phyloP scores from a whole-genome alignment of 2,329 filamentous ascomycete species.

The Colletotrichum shisoi region DNA sequence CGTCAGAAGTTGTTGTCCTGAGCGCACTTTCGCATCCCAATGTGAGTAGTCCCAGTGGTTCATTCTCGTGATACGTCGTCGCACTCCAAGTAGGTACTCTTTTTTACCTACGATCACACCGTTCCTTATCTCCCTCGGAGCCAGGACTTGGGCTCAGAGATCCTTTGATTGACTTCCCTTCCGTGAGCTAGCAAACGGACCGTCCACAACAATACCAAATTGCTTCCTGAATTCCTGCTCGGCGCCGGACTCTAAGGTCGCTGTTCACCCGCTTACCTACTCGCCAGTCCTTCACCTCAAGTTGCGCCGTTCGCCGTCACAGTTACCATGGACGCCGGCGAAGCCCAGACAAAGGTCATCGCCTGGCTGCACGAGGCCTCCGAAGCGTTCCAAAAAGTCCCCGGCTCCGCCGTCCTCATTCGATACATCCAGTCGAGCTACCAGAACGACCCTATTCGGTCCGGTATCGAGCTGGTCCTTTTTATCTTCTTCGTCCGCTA shows the following conservation, averaged over 20 bases:
- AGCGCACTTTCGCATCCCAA: slow-evolving; percentile 9
- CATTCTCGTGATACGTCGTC: too few species aligned
- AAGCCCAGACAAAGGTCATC: slow-evolving; percentile 63
- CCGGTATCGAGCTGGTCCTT: slow-evolving; percentile 89
- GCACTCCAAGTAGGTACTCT: background rate
- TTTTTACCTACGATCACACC: background rate
- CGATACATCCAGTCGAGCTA: slow-evolving; percentile 97
- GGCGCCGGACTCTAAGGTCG: slow-evolving; percentile 1
- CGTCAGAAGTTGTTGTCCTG: slow-evolving; percentile 23
- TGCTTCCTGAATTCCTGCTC: slow-evolving; percentile 2
- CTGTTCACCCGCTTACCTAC: background rate
- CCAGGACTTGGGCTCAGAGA: background rate
- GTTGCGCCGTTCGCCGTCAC: background rate
- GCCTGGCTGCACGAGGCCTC: slow-evolving; percentile 62
- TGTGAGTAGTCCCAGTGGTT: background rate
- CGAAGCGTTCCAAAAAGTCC: slow-evolving; percentile 83
- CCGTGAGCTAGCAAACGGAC: background rate
- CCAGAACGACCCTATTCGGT: slow-evolving; percentile 94
- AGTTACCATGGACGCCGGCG: slow-evolving; percentile 67
- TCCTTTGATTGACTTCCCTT: background rate
- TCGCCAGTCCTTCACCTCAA: background rate
- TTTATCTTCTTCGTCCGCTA: slow-evolving; percentile 97
- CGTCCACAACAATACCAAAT: background rate
- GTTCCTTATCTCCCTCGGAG: background rate
- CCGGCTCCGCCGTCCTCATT: slow-evolving; percentile 90